phyloP scores from a whole-genome alignment of 164 flowering plant genomes.

The Nymphaea colorata region DNA sequence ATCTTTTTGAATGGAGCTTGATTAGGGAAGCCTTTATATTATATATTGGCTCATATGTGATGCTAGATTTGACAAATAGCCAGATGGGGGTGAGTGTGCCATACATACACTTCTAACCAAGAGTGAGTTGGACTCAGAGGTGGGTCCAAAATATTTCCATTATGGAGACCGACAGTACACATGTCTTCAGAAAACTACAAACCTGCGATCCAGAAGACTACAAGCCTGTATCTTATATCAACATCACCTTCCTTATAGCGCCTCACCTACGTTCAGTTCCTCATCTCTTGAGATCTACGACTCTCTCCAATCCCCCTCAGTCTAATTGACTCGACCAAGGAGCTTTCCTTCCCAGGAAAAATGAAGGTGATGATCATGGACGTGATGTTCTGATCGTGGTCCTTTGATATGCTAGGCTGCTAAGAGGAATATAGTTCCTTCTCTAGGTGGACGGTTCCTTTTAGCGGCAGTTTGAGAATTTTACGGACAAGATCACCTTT shows the following conservation, averaged over 20 bases:
- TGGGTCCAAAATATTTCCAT: not conserved
- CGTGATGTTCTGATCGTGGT: not conserved
- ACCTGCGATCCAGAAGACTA: not conserved
- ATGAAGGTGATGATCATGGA: not conserved
- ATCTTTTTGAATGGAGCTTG: not conserved
- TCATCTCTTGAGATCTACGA: not conserved
- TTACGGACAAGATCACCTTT: too few species aligned
- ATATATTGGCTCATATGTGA: not conserved
- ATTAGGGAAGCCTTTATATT: not conserved
- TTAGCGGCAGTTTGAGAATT: too few species aligned
- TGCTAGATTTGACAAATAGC: not conserved
- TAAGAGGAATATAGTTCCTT: not conserved
- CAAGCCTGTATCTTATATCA: not conserved
- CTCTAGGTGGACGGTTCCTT: not conserved
- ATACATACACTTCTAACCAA: not conserved
- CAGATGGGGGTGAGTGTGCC: not conserved
- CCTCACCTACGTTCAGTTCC: not conserved
- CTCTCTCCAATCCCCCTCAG: not conserved
- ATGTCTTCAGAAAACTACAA: not conserved
- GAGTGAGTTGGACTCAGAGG: not conserved
- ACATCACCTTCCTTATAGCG: not conserved
- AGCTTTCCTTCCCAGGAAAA: not conserved
- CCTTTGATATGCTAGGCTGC: not conserved
- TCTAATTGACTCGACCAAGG: not conserved
- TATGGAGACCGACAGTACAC: not conserved